These are phyloP conservation scores for Zizania latifolia DNA, from an alignment of 176 grass and related monocot genomes.

Conservation along the genomic window DNA sequence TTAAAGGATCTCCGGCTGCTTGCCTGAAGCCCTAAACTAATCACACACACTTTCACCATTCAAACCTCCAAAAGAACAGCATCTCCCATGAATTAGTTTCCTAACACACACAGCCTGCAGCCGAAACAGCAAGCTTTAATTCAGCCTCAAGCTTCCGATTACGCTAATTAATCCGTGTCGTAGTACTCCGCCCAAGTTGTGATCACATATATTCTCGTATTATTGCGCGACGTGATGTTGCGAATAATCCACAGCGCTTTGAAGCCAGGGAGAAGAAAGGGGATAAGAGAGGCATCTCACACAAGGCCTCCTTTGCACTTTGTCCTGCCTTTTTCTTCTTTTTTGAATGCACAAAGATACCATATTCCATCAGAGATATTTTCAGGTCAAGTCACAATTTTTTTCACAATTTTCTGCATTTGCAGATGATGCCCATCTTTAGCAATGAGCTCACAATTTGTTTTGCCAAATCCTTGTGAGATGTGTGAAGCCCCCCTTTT, in stretches of 20 bases:
- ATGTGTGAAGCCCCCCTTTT: background rate
- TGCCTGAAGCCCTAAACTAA: too few species aligned
- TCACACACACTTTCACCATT: background rate
- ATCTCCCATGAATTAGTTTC: background rate
- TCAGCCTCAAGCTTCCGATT: background rate
- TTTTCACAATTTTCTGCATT: background rate
- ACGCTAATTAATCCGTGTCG: conserved; percentile 8
- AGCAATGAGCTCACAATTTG: background rate
- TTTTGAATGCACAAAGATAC: conserved; percentile 33
- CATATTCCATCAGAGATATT: conserved; percentile 38
- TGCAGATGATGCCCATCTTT: conserved; percentile 17
- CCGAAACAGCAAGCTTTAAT: conserved; percentile 1
- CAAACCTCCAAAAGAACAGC: background rate
- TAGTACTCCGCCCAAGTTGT: conserved; percentile 31
- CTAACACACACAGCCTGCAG: conserved; percentile 33
- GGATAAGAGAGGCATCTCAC: conserved; percentile 44
- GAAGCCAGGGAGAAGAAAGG: conserved; percentile 10
- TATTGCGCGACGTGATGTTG: conserved; percentile 46
- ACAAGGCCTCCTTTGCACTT: conserved; percentile 27
- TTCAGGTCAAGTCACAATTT: background rate
- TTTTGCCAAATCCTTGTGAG: background rate
- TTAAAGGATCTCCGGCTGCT: background rate
- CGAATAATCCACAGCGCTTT: conserved; percentile 38
- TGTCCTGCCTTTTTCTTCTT: conserved; percentile 20
- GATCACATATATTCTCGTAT: conserved; percentile 45